Percentiles rank a stretch among this genome's conserved stretches.
Conservation (phyloP, 108 stramenopile genomes). For the Pelagomonas calceolata region DNA sequence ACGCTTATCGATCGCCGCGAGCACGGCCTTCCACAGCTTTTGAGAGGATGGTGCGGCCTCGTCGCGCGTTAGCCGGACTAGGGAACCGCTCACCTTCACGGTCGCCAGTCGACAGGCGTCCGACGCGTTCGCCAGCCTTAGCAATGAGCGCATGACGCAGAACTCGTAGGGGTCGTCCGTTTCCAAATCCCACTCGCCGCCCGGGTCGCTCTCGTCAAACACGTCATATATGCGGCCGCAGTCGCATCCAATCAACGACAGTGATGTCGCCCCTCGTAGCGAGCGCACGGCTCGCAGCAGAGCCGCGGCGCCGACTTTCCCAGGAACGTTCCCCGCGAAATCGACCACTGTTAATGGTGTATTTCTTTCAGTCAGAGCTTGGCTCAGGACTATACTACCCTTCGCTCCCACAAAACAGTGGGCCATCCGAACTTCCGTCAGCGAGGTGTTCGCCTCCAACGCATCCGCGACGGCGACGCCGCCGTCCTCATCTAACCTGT, state of each 20-base stretch:
- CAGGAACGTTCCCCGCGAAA: neutral
- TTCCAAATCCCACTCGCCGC: slow-evolving; percentile 1
- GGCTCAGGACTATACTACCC: neutral
- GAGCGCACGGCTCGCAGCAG: neutral
- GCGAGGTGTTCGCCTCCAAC: neutral
- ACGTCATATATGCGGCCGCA: slow-evolving; percentile 3
- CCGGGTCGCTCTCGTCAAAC: slow-evolving; percentile 4
- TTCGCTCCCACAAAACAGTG: neutral
- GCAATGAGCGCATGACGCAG: neutral
- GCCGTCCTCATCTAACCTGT: slow-evolving; percentile 14
- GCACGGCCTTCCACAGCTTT: too few species aligned
- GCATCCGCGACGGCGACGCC: slow-evolving; percentile 3
- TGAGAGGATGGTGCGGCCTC: too few species aligned
- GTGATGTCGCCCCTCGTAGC: neutral
- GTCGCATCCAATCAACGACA: neutral
- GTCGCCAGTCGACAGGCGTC: too few species aligned
- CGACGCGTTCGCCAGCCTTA: slow-evolving; percentile 7
- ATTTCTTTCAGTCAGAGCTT: neutral
- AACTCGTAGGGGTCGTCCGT: slow-evolving; percentile 1
- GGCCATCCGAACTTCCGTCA: neutral
- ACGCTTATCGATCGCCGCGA: too few species aligned
- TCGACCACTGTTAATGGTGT: neutral
- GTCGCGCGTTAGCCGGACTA: too few species aligned
- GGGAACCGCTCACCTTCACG: too few species aligned
- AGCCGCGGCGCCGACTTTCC: neutral